Percentiles rank a stretch among this genome's conserved stretches.
phyloP scores from a whole-genome alignment of 345 rosid genomes.

The Citrus cavaleriei region DNA sequence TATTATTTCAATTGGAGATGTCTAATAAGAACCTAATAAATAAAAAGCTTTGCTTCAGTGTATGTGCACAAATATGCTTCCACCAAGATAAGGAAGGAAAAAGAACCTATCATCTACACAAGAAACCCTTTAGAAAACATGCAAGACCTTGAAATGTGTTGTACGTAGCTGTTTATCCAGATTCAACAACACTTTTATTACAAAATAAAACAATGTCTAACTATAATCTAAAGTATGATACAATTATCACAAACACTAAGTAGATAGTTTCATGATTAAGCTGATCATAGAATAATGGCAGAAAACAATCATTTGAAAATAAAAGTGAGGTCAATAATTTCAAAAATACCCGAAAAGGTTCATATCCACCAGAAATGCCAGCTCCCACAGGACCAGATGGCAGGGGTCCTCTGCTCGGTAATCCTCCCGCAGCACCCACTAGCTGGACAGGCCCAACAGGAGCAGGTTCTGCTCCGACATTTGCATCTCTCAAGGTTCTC shows the following conservation, averaged over 20 bases:
- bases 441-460: slow-evolving; percentile 29
- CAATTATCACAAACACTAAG: not conserved
- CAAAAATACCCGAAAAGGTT: slow-evolving; percentile 32
- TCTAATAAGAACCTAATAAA: not conserved
- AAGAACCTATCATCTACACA: not conserved
- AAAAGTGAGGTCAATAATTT: not conserved
- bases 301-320: not conserved
- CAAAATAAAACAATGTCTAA: no score
- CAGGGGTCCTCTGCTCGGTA: slow-evolving; percentile 26
- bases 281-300: not conserved
- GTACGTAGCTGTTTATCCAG: not conserved
- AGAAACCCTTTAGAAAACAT: not conserved
- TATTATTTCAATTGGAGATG: not conserved
- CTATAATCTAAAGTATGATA: not conserved
- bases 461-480: slow-evolving; percentile 33
- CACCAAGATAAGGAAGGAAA: not conserved
- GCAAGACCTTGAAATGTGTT: not conserved
- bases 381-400: slow-evolving; percentile 26
- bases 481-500: slow-evolving; percentile 49
- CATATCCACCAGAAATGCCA: slow-evolving; percentile 36
- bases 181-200: not conserved
- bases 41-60: not conserved
- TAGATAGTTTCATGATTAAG: not conserved
- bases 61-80: not conserved
- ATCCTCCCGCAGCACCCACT: slow-evolving; percentile 28